phyloP scores from a whole-genome alignment of 495 filamentous ascomycete genomes.

The Apodospora peruviana region DNA sequence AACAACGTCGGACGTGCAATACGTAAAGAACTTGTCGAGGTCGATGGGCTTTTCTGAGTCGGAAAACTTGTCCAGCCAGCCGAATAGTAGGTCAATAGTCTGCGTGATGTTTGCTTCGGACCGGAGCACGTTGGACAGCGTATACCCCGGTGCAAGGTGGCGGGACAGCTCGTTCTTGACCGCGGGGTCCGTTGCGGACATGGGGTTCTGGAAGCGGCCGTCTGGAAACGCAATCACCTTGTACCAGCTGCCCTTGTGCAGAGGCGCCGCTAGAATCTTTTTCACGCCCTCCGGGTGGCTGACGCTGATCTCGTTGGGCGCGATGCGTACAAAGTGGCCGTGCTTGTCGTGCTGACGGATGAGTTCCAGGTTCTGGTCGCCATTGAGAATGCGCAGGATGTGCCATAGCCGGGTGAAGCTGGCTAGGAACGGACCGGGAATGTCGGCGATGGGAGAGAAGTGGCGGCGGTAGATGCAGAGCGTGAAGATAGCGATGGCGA shows the following conservation, averaged over 20 bases:
- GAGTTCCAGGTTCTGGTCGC: slow-evolving; percentile 31
- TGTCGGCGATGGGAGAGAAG: slow-evolving; percentile 16
- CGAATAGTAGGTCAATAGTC: slow-evolving; percentile 25
- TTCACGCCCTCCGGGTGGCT: slow-evolving; percentile 41
- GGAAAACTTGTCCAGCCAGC: slow-evolving; percentile 28
- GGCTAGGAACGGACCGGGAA: slow-evolving; percentile 38
- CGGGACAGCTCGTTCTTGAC: slow-evolving; percentile 31
- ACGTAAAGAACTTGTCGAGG: slow-evolving; percentile 35
- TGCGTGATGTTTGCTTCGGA: slow-evolving; percentile 34
- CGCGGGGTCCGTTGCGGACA: slow-evolving; percentile 36
- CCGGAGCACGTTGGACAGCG: slow-evolving; percentile 38
- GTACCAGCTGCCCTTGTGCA: slow-evolving; percentile 26
- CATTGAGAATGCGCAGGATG: slow-evolving; percentile 31
- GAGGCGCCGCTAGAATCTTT: slow-evolving; percentile 18
- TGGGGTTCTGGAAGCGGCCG: slow-evolving; percentile 37
- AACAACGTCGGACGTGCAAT: slow-evolving; percentile 31
- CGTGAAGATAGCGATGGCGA: slow-evolving; percentile 1
- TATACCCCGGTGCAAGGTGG: slow-evolving; percentile 35
- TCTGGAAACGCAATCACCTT: slow-evolving; percentile 36
- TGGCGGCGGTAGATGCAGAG: slow-evolving; percentile 13
- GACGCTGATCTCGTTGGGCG: slow-evolving; percentile 43
- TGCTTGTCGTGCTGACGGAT: slow-evolving; percentile 37
- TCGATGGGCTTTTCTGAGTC: slow-evolving; percentile 18
- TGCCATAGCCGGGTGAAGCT: slow-evolving; percentile 39
- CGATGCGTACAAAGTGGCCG: slow-evolving; percentile 45